phyloP scores from a whole-genome alignment of 2,329 filamentous ascomycete species.

The Coniochaeta sp. region DNA sequence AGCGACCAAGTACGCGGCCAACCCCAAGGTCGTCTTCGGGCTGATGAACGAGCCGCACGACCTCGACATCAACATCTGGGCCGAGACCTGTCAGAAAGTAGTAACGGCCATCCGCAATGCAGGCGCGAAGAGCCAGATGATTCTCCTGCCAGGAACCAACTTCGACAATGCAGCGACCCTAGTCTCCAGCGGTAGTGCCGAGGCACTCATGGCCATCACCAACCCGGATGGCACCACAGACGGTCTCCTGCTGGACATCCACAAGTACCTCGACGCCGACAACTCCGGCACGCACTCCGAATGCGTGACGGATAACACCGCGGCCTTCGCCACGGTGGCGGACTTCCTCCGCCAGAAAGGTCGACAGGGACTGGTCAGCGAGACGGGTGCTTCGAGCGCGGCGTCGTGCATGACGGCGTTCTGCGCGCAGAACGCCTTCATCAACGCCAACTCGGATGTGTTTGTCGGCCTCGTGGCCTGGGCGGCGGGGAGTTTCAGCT shows the following conservation, averaged over 20 bases:
- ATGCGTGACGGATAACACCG: constrained; percentile 45
- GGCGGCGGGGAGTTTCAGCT: constrained; percentile 37
- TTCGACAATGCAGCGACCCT: constrained; percentile 46
- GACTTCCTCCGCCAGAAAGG: constrained; percentile 38
- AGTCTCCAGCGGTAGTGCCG: constrained; percentile 40
- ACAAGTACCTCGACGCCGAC: constrained; percentile 52
- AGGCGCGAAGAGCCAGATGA: constrained; percentile 56
- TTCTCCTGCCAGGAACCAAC: constrained; percentile 57
- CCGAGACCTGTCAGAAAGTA: constrained; percentile 50
- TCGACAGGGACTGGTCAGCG: constrained; percentile 42
- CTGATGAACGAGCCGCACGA: constrained; percentile 67
- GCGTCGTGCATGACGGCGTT: constrained; percentile 34
- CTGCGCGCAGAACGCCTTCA: constrained; percentile 38
- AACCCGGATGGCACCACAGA: constrained; percentile 52
- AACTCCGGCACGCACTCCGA: constrained; percentile 41
- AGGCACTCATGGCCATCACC: constrained; percentile 42
- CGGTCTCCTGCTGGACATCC: constrained; percentile 51
- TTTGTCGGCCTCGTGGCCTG: constrained; percentile 39
- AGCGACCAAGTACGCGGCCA: constrained; percentile 48
- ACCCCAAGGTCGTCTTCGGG: constrained; percentile 52
- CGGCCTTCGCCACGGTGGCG: constrained; percentile 38
- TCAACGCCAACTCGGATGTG: constrained; percentile 38
- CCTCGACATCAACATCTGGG: constrained; percentile 50
- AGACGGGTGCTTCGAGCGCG: constrained; percentile 42
- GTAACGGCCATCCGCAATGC: constrained; percentile 59